Base-by-base conservation (phyloP, 2,329 filamentous ascomycete species). In the Pezicula rhizophila region DNA sequence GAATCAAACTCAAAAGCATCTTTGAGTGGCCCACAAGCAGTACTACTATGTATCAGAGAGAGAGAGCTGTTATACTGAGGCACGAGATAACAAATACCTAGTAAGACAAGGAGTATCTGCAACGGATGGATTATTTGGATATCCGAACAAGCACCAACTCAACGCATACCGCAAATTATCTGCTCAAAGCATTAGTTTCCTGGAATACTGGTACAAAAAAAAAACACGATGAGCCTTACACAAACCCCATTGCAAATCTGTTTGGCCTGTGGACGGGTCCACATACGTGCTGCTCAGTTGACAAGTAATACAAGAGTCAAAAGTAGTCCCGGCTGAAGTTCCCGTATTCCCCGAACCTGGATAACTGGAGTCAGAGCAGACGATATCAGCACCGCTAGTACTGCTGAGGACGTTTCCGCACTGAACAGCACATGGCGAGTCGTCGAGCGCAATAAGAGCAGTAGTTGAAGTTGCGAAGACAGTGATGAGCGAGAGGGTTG, bases 121-220 rank as follows among this genome's bases (percentile, higher is more conserved):
- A 11, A 68, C 59, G 10, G 70, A 54, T 1, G 68, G 56, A 47
- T 77, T 73, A 26, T 69, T 64, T 0, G 74, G 73, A 5, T 64
- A 61, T 2, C 75, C 75, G 50, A 72, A 84, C 1, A 84, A 56
- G 57, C 81, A 85, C 56, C 74, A 73, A 2, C 75, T 75, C 2
- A 75, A 54, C 5, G 77, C 70, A 57, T 74, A 82, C 20, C 20
- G 20, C 20, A 23, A 23, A 23, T 23, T 23, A 23, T 23, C 20
- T 23, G 20, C 20, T 23, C 20, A 23, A 23, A 3, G 20, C 5
- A 23, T 23, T 23, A 23, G 20, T 23, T 23, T 23, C 3, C 20
- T 23, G 20, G 20, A 23, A 23, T 23, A 23, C 20, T 5, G 20
- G 20, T 5, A 23, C 20, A 3, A 5, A 5, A 3, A 23, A 23